phyloP scores from a whole-genome alignment of 2,329 filamentous ascomycete genomes.

The Ceratocystis harringtonii region DNA sequence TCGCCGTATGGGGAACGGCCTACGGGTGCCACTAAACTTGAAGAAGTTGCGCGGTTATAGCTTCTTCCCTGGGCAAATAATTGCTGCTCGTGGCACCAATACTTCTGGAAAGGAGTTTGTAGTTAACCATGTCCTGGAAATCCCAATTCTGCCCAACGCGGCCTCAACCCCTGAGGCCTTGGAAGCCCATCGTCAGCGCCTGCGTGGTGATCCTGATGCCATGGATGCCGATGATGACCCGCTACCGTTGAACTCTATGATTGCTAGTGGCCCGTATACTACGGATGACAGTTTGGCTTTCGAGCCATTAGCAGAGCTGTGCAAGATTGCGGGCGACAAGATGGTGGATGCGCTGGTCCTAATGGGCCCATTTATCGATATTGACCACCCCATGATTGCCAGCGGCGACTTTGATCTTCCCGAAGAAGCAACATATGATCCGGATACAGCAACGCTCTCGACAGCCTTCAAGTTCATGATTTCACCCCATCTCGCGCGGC shows the following conservation, averaged over 20 bases:
- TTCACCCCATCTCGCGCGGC: slow-evolving; percentile 53
- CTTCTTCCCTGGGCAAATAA: slow-evolving; percentile 90
- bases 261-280: slow-evolving; percentile 80
- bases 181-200: slow-evolving; percentile 51
- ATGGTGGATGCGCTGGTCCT: slow-evolving; percentile 69
- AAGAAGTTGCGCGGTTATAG: slow-evolving; percentile 53
- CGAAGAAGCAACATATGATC: slow-evolving; percentile 49
- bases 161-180: slow-evolving; percentile 54
- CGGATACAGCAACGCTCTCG: slow-evolving; percentile 63
- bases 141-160: slow-evolving; percentile 60
- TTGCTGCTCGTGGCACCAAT: slow-evolving; percentile 75
- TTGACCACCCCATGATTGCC: slow-evolving; percentile 77
- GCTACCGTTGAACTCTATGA: slow-evolving; percentile 58
- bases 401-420: slow-evolving; percentile 65
- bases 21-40: slow-evolving; percentile 67
- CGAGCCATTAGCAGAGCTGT: slow-evolving; percentile 69
- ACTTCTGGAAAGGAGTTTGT: slow-evolving; percentile 71
- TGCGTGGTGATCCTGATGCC: slow-evolving; percentile 48
- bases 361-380: slow-evolving; percentile 76
- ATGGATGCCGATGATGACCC: slow-evolving; percentile 36
- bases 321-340: slow-evolving; percentile 57
- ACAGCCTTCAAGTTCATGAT: slow-evolving; percentile 76
- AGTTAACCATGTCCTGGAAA: slow-evolving; percentile 58
- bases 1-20: slow-evolving; percentile 64
- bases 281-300: slow-evolving; percentile 85